Evolutionary conservation across 768 basidiomycete genomes (phyloP).

Genomic region (Trametes villosa): DNA sequence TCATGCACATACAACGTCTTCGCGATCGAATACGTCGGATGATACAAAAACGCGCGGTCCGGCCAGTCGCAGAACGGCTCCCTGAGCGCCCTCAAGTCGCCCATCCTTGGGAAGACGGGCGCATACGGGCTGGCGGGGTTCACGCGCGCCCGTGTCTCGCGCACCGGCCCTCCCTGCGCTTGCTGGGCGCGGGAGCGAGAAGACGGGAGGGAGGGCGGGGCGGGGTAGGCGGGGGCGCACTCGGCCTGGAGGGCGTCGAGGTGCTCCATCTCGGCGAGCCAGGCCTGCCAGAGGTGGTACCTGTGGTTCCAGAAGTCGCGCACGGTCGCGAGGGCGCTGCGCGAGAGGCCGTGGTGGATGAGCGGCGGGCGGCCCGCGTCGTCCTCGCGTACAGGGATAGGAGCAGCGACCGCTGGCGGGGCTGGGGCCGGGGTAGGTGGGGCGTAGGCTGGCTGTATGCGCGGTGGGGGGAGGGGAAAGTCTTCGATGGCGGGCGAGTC

Average conservation of each 20-base stretch:
- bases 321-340: not conserved
- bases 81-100: slow-evolving; percentile 13
- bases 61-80: slow-evolving; percentile 12
- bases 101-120: slow-evolving; percentile 16
- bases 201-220: slow-evolving; percentile 6
- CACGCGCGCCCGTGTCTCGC: not conserved
- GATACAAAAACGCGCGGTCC: slow-evolving; percentile 13
- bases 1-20: slow-evolving; percentile 9
- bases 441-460: not conserved
- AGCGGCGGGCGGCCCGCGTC: not conserved
- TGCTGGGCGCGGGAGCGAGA: not conserved
- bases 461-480: slow-evolving; percentile 10
- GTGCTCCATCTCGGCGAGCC: slow-evolving; percentile 1
- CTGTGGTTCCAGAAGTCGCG: slow-evolving; percentile 12
- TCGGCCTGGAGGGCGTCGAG: slow-evolving; percentile 8
- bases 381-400: not conserved
- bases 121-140: slow-evolving; percentile 2
- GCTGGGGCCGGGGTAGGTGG: slow-evolving; percentile 5
- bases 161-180: not conserved
- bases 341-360: slow-evolving; percentile 11
- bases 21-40: slow-evolving; percentile 7
- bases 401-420: not conserved
- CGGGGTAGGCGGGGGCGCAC: slow-evolving; percentile 3
- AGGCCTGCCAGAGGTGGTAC: slow-evolving; percentile 3
- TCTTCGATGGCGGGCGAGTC: not conserved